phyloP scores from a whole-genome alignment of 371 early-diverging fungal species.

The Apophysomyces ossiformis region DNA sequence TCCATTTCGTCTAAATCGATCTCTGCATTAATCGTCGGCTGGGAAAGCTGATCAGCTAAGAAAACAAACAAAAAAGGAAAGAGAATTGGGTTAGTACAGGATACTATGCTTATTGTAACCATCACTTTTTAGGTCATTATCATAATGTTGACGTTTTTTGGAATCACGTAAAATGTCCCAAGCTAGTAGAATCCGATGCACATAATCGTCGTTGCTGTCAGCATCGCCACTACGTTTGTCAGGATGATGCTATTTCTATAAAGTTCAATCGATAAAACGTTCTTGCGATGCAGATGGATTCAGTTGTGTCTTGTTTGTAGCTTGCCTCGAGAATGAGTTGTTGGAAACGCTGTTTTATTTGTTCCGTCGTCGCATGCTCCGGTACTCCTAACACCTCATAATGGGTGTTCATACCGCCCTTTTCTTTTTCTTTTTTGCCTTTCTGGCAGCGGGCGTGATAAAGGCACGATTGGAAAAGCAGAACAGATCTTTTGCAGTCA shows the following conservation, averaged over 20 bases:
- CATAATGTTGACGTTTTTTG: conserved; percentile 42
- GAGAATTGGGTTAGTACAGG: no score
- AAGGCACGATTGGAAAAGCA: no score
- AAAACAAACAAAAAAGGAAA: neutral
- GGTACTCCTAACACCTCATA: conserved; percentile 49
- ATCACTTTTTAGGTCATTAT: conserved; percentile 43
- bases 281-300: neutral
- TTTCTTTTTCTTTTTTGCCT: no score
- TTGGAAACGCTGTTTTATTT: conserved; percentile 54
- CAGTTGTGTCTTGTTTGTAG: neutral
- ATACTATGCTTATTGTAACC: no score
- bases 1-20: conserved; percentile 54
- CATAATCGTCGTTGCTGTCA: conserved; percentile 22
- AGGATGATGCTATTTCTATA: conserved; percentile 50
- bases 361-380: conserved; percentile 40
- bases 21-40: conserved; percentile 45
- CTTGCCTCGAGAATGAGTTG: conserved; percentile 50
- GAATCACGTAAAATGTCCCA: conserved; percentile 49
- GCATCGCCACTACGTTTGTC: conserved; percentile 39
- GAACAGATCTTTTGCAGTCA: no score
- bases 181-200: conserved; percentile 48
- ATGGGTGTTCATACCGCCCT: conserved; percentile 36
- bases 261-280: neutral
- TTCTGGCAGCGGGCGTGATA: no score
- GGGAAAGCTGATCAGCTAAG: neutral